Conservation (phyloP, 2,329 filamentous ascomycete genomes). For the Drechslerella coelobrocha region DNA sequence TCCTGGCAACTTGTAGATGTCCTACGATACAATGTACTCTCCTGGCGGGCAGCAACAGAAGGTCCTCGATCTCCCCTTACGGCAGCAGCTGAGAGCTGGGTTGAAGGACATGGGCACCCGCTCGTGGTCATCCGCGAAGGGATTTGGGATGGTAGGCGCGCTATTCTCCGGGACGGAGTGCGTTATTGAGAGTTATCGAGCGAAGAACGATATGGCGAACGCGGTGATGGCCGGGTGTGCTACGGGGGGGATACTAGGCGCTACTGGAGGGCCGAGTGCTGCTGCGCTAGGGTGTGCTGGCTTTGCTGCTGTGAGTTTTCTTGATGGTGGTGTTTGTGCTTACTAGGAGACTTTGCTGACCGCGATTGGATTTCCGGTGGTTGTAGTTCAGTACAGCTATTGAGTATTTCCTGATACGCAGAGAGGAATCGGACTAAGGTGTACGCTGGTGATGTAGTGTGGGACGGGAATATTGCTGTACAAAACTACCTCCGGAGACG, state of each 20-base stretch:
- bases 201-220: slow-evolving; percentile 92
- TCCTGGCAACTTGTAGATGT: slow-evolving; percentile 70
- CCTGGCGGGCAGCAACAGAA: slow-evolving; percentile 62
- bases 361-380: background rate
- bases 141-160: slow-evolving; percentile 91
- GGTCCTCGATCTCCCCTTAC: slow-evolving; percentile 73
- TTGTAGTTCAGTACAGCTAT: slow-evolving; percentile 54
- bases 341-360: slow-evolving; percentile 12
- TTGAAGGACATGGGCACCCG: slow-evolving; percentile 94
- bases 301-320: slow-evolving; percentile 71
- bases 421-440: slow-evolving; percentile 11
- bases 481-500: too few species aligned
- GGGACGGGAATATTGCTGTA: too few species aligned
- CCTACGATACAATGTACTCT: slow-evolving; percentile 76
- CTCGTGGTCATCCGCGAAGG: slow-evolving; percentile 84
- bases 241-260: slow-evolving; percentile 85
- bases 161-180: slow-evolving; percentile 94
- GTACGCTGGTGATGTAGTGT: background rate
- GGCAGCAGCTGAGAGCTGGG: slow-evolving; percentile 81
- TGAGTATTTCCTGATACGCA: slow-evolving; percentile 55
- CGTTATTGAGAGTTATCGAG: slow-evolving; percentile 87
- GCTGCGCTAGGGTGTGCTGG: slow-evolving; percentile 85
- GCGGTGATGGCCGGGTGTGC: slow-evolving; percentile 86
- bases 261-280: slow-evolving; percentile 86
- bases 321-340: background rate